Percentiles rank a stretch among this genome's conserved stretches.
Conservation (phyloP, 345 rosid species). For the Balakata baccata region DNA sequence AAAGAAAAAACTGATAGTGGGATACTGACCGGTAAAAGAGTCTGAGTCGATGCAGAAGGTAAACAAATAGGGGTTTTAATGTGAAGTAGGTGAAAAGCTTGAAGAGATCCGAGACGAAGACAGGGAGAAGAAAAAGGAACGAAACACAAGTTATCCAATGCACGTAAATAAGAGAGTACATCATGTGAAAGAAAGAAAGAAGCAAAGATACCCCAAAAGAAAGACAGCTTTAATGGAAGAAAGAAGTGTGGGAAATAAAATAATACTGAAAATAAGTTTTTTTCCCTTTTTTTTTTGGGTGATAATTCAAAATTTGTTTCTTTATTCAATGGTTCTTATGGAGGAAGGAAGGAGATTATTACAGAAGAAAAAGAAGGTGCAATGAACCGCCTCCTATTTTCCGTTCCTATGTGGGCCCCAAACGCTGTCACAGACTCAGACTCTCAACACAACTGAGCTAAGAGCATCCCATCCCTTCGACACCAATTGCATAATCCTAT, state of each 20-base stretch:
- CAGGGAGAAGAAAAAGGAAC: background rate
- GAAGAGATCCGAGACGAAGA: background rate
- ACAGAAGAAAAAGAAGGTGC: background rate
- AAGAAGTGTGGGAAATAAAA: slow-evolving; percentile 7
- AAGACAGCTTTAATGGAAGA: background rate
- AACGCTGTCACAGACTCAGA: no score
- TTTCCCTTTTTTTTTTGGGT: no score
- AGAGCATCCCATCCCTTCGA: no score
- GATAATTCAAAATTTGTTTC: no score
- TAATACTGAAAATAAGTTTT: background rate
- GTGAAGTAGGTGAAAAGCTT: background rate
- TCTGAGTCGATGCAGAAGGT: background rate
- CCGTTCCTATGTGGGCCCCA: slow-evolving; percentile 21
- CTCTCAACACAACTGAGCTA: no score
- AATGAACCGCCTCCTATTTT: slow-evolving; percentile 31
- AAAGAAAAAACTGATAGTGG: background rate
- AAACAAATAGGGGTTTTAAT: background rate
- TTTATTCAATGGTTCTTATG: no score
- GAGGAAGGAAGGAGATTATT: no score
- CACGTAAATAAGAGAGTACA: background rate
- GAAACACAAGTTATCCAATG: background rate
- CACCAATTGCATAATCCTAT: no score
- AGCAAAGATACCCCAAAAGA: background rate
- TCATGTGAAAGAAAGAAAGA: slow-evolving; percentile 1
- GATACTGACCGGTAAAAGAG: slow-evolving; percentile 18